These are phyloP conservation scores for Russula brevipes DNA, from an alignment of 768 basidiomycete species.

Conservation along the genomic window DNA sequence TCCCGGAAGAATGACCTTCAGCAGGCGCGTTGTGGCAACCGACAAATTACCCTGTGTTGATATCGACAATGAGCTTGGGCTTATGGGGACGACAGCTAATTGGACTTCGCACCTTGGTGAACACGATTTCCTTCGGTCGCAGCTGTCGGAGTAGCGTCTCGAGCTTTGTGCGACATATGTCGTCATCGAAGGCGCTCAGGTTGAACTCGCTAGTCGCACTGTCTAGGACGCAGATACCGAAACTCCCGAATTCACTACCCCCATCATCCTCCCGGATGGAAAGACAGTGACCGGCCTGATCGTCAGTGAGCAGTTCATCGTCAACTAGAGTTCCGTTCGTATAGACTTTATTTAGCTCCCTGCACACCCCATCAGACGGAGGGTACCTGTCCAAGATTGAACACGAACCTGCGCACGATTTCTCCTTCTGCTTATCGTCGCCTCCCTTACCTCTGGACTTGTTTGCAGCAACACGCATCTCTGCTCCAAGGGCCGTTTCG, in stretches of 20 bases:
- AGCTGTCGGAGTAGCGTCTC: slow-evolving; percentile 92
- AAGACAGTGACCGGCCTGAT: slow-evolving; percentile 93
- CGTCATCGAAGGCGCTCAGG: slow-evolving; percentile 84
- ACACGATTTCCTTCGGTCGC: slow-evolving; percentile 85
- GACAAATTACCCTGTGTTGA: slow-evolving; percentile 74
- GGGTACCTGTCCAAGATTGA: neutral
- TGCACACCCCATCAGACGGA: slow-evolving; percentile 29
- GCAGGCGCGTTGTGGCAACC: slow-evolving; percentile 70
- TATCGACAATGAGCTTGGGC: neutral
- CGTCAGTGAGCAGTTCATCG: slow-evolving; percentile 79
- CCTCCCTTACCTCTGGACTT: slow-evolving; percentile 46
- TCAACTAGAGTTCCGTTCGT: slow-evolving; percentile 97
- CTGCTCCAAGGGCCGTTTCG: slow-evolving; percentile 94
- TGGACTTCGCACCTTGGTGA: slow-evolving; percentile 64
- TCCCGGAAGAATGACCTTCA: slow-evolving; percentile 75
- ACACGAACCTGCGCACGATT: slow-evolving; percentile 77
- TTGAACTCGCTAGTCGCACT: slow-evolving; percentile 96
- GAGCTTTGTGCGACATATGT: slow-evolving; percentile 84
- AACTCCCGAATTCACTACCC: slow-evolving; percentile 45
- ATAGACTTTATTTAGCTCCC: slow-evolving; percentile 91
- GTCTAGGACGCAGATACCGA: slow-evolving; percentile 89
- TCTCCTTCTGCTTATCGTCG: slow-evolving; percentile 59
- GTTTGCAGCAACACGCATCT: slow-evolving; percentile 84
- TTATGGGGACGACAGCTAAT: neutral
- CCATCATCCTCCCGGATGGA: slow-evolving; percentile 64